Evolutionary conservation across 2,329 filamentous ascomycete genomes (phyloP).

Genomic region (Ceratocystis diversiconidia): DNA sequence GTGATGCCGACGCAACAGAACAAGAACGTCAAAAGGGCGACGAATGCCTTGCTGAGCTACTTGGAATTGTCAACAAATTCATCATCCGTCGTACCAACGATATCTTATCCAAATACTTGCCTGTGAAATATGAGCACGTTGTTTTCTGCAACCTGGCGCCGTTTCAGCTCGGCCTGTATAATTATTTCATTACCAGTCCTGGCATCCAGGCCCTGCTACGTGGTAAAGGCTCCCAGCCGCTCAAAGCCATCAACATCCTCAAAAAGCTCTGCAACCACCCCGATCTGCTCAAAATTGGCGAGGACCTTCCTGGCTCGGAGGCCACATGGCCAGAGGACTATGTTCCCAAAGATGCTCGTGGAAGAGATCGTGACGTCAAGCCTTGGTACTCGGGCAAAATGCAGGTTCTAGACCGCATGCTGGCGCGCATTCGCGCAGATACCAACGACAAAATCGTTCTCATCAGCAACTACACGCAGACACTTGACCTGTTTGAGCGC

Average conservation of each 20-base stretch:
- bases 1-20: conserved; percentile 80
- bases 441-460: conserved; percentile 99
- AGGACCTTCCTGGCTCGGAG: conserved; percentile 80
- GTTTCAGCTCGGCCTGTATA: conserved; percentile 88
- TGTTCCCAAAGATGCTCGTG: conserved; percentile 71
- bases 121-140: conserved; percentile 97
- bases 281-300: conserved; percentile 69
- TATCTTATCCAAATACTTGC: conserved; percentile 91
- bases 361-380: conserved; percentile 82
- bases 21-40: conserved; percentile 70
- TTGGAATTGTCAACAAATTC: conserved; percentile 87
- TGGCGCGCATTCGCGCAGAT: conserved; percentile 84
- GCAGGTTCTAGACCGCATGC: conserved; percentile 95
- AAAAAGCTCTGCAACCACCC: conserved; percentile 99
- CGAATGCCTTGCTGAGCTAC: conserved; percentile 65
- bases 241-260: conserved; percentile 90
- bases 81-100: conserved; percentile 97
- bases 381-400: conserved; percentile 97
- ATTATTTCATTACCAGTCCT: conserved; percentile 90
- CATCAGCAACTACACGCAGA: conserved; percentile 97
- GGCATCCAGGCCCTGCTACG: conserved; percentile 83
- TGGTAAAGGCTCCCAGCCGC: conserved; percentile 86
- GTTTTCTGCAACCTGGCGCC: conserved; percentile 92
- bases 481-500: conserved; percentile 83
- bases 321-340: conserved; percentile 71